Base-by-base conservation (phyloP, 2,329 filamentous ascomycete species). In the Alternaria panax region DNA sequence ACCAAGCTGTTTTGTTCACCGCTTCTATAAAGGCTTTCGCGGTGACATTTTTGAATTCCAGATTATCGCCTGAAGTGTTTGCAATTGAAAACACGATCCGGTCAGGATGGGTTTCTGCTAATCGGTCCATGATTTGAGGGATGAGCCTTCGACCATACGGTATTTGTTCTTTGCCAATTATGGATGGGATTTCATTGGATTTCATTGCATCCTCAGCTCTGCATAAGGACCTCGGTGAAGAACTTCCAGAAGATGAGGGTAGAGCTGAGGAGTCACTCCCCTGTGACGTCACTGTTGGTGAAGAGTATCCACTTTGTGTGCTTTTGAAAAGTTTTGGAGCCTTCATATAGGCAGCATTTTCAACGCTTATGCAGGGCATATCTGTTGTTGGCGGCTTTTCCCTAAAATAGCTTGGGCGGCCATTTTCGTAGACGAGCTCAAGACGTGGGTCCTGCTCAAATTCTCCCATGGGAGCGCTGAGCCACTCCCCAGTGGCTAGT, bases 1-100 rank as follows among this genome's bases (percentile, higher is more conserved):
- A 76, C 63, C 67, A 71, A 8, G 76, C 70, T n/a, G 71, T 51
- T 9, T 75, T 72, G 51, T 79, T 75, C 7, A 79, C 63, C 1
- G 75, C 76, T 59, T 76, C 75, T 4, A 67, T 67, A 28, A 79
- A 69, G 3, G 55, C 42, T 4, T 48, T 36, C 36, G 72, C 75
- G 2, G 73, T 69, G 7, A 79, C 63, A 0, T 63, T 41, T 4
- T 48, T 54, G 46, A 71, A 77, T 0, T 62, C 46, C 8, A 56
- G 34, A 20, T 24, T 22, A 18, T 46, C 73, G 7, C 50, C 54
- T 1, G 48, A 45, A 11, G 46, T 27, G 9, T 32, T 41, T 7
- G 65, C 48, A 7, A 70, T 32, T 0, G 69, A 69, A 20, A 64
- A 73, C 8, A 73, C 48, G 16, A 60, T 58, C 8, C 63, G 62